Base-by-base conservation (phyloP, 352 stramenopile genomes). In the Phytophthora colocasiae region DNA sequence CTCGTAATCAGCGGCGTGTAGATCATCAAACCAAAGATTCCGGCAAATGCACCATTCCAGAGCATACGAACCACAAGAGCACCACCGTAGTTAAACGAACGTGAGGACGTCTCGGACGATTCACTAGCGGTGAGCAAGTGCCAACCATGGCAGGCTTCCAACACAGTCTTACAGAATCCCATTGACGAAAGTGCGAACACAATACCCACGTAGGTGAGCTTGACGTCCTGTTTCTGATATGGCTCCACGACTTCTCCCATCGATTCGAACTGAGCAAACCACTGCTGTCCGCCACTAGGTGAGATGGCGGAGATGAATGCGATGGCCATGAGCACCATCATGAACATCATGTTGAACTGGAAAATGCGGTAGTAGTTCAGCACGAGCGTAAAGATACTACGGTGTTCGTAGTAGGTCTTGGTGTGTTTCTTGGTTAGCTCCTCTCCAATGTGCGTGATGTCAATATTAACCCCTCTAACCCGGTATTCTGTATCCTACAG, bases 311-410 rank as follows among this genome's bases (percentile, higher is more conserved):
- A 70, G 19, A 82, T 81, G 43, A 87, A 91, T 39, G 53, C 73
- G 19, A 91, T 68, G n/a, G 85, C 77, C 54, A 85, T 77, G 5
- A 91, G 73, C 10, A 77, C 64, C 51, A 89, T 76, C 67, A 91
- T 74, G 56, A 89, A 91, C 76, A 90, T 86, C 59, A 90, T 79
- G 79, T 92, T 90, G 71, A 90, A 90, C 69, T 92, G 81, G 66
- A 92, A 92, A 49, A 92, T 92, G 19, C 83, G 83, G 62, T 83
- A 90, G 69, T 92, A 92, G 52, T 90, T 90, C 27, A 92, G 58
- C 49, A 92, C 77, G 31, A 90, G 73, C 36, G 81, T 92, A 50
- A 92, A 89, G 48, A 92, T 89, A 54, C 77, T 88, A 2, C 83
- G 79, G 61, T 92, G 81, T 51, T 92, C 83, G 63, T 92, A 90